Evolutionary conservation across 768 basidiomycete genomes (phyloP).

Genomic region (Rhodotorula diobovata): DNA sequence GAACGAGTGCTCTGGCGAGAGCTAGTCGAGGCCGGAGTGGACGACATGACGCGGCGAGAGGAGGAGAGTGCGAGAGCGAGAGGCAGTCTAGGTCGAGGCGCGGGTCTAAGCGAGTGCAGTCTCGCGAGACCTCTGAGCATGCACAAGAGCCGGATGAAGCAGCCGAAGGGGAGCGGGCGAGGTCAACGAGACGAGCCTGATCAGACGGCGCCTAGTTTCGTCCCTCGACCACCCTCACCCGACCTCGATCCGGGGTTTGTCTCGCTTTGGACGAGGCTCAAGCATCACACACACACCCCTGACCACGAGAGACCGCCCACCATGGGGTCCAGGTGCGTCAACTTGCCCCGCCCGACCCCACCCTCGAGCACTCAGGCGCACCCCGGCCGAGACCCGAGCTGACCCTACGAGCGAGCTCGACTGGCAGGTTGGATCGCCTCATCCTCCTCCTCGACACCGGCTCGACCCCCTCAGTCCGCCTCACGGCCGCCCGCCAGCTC

Average conservation of each 20-base stretch:
- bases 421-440: conserved; percentile 78
- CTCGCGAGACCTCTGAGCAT: not conserved
- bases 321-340: too few species aligned
- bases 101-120: not conserved
- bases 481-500: conserved; percentile 93
- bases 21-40: not conserved
- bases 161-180: too few species aligned
- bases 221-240: not conserved
- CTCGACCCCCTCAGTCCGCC: conserved; percentile 78
- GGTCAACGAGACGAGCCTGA: too few species aligned
- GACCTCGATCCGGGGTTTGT: too few species aligned
- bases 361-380: too few species aligned
- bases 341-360: not conserved
- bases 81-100: not conserved
- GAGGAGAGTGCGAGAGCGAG: not conserved
- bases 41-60: not conserved
- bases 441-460: conserved; percentile 92
- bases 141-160: not conserved
- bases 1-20: not conserved
- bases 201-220: too few species aligned
- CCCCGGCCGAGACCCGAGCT: not conserved
- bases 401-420: not conserved
- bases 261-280: too few species aligned
- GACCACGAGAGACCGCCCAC: too few species aligned
- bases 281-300: too few species aligned